A percentile compares a stretch with the other conserved stretches of the same genome.
phyloP scores from a whole-genome alignment of 2,329 filamentous ascomycete species.

The Xylariaceae sp. region DNA sequence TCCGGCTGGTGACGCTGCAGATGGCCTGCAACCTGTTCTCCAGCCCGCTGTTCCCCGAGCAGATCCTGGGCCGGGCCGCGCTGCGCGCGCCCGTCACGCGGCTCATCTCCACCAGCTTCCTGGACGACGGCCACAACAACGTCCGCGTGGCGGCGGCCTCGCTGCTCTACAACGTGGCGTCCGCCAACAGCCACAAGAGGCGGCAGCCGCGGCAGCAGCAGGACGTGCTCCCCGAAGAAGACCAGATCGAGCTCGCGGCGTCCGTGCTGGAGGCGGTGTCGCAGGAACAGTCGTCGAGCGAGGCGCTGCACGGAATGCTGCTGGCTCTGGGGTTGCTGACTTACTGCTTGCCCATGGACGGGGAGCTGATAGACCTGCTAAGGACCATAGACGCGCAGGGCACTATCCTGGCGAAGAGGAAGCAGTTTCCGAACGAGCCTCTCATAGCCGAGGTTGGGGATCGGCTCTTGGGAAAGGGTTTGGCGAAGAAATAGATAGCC shows the following conservation, averaged over 20 bases:
- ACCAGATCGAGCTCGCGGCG: constrained; percentile 75
- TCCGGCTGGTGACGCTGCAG: constrained; percentile 77
- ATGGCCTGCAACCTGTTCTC: constrained; percentile 80
- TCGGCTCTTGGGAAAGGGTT: constrained; percentile 44
- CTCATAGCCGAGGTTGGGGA: constrained; percentile 48
- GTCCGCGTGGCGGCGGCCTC: constrained; percentile 76
- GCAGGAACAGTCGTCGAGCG: constrained; percentile 52
- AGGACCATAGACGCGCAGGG: constrained; percentile 67
- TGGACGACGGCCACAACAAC: constrained; percentile 67
- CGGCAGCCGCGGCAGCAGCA: constrained; percentile 48
- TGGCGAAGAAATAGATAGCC: constrained; percentile 26
- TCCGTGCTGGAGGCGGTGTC: constrained; percentile 67
- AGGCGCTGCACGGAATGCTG: constrained; percentile 70
- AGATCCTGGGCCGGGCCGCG: constrained; percentile 45
- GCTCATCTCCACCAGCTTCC: constrained; percentile 68
- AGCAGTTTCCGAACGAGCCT: constrained; percentile 47
- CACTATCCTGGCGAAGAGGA: constrained; percentile 52
- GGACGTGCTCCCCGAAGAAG: constrained; percentile 56
- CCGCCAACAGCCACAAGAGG: constrained; percentile 60
- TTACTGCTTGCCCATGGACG: constrained; percentile 61
- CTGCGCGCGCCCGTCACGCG: constrained; percentile 55
- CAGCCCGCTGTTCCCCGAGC: constrained; percentile 60
- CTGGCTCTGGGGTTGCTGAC: constrained; percentile 68
- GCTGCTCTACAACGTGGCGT: constrained; percentile 74
- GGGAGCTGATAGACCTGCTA: constrained; percentile 74